phyloP scores from a whole-genome alignment of 805 yeast genomes.

The Lachancea quebecensis region DNA sequence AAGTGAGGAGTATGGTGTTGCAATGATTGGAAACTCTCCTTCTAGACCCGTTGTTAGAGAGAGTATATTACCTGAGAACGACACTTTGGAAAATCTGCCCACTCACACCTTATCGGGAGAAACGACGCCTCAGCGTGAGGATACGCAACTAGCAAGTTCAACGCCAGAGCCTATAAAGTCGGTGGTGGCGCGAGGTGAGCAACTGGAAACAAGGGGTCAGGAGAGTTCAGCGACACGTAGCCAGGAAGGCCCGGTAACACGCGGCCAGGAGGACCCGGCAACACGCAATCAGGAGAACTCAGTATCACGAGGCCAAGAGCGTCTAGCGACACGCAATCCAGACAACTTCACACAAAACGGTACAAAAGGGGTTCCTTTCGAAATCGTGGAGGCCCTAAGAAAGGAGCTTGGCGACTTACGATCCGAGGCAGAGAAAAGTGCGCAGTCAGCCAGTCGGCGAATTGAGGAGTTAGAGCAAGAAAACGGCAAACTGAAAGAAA shows the following conservation, averaged over 20 bases:
- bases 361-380: constrained; percentile 9
- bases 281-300: too few relatives aligned
- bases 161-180: too few relatives aligned
- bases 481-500: constrained; percentile 24
- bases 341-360: not conserved
- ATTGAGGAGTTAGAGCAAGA: constrained; percentile 43
- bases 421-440: constrained; percentile 42
- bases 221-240: too few relatives aligned
- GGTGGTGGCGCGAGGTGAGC: too few relatives aligned
- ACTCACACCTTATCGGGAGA: constrained; percentile 3
- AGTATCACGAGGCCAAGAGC: too few relatives aligned
- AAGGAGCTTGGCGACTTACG: constrained; percentile 35
- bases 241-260: too few relatives aligned
- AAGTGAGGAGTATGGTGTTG: constrained; percentile 8
- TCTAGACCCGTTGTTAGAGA: constrained; percentile 13
- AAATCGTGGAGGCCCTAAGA: constrained; percentile 29
- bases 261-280: too few relatives aligned
- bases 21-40: constrained; percentile 20
- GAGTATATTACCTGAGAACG: constrained; percentile 4
- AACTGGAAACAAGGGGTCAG: too few relatives aligned
- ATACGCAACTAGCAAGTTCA: not conserved
- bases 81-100: constrained; percentile 10
- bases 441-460: constrained; percentile 49
- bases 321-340: too few relatives aligned
- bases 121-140: constrained; percentile 1